Evolutionary conservation across 345 rosid species (phyloP).

Genomic region (Firmiana major): DNA sequence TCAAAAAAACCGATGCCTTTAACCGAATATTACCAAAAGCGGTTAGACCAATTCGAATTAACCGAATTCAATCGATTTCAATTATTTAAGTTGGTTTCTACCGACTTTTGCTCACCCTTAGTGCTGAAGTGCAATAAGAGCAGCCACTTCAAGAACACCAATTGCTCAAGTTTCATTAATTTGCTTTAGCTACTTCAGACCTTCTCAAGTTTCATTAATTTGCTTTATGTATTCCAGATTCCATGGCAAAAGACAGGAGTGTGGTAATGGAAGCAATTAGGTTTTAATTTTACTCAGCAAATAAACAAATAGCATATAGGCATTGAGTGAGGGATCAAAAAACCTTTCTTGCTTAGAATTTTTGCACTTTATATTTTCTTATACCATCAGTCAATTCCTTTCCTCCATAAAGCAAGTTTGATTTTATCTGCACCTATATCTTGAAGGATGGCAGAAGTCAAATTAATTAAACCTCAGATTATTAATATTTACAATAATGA

Average conservation of each 20-base stretch:
- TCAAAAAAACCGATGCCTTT: no score
- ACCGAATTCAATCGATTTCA: no score
- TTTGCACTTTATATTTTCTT: slow-evolving; percentile 3
- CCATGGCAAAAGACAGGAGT: neutral
- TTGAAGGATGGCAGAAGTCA: neutral
- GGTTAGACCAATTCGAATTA: no score
- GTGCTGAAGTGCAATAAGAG: neutral
- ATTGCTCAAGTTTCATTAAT: neutral
- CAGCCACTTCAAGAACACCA: neutral
- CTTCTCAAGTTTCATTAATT: neutral
- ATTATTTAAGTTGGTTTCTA: no score
- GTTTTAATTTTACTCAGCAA: neutral
- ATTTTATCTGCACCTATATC: neutral
- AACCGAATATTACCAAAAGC: no score
- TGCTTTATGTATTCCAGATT: slow-evolving; percentile 1
- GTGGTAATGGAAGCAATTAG: neutral
- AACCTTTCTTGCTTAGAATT: neutral
- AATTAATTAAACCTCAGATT: neutral
- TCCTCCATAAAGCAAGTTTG: neutral
- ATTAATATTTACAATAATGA: neutral
- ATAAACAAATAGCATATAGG: neutral
- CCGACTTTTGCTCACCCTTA: no score
- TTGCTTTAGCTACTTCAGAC: neutral
- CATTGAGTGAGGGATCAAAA: neutral
- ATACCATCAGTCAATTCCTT: neutral